Evolutionary conservation across 2,329 filamentous ascomycete genomes (phyloP), one percentile per base, ranked within the genome.

Genomic region (Lachnellula cervina): DNA sequence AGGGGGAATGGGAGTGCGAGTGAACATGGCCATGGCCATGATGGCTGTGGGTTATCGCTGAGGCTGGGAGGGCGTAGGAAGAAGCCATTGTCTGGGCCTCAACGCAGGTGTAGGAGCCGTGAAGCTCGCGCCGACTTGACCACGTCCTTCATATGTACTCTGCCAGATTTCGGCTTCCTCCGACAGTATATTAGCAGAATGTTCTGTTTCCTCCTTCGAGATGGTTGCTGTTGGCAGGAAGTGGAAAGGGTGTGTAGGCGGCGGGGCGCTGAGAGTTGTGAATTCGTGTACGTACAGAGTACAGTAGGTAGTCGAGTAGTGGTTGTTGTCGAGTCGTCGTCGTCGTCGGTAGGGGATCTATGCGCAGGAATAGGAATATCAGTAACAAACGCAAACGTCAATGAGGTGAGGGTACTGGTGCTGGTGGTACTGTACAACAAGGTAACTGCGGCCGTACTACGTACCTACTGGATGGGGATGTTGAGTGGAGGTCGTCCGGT

Each of bases 1-100:
- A 68, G 49, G 70, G 69, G 16, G 56, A 52, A 52, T 75, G 72
- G 4, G 66, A 66, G 59, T 71, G 67, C 34, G 74, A 71, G 57
- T 73, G 69, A 25, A 68, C 64, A 56, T 73, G 73, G 13, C 54
- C 62, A 61, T 68, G 63, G 46, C 59, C 54, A 47, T 57, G 55
- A 51, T 70, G 67, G 45, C 60, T 62, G 55, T 68, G 62, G 48
- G 65, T 65, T 38, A 69, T 66, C 42, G 67, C 63, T 34, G 68
- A 68, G 40, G 64, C 66, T 49, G 69, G 68, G 25, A 70, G 62
- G 55, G 67, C 65, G 62, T 69, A 70, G 38, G 67, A 64, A 44
- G 69, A 69, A 58, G 68, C 68, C 69, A 71, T 71, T 25, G 28
- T 64, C 25, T 40, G 42, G 34, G 28, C 40, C n/a, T 46, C 44